Conservation (phyloP, 768 basidiomycete genomes). For the Tubosaeta sp. region DNA sequence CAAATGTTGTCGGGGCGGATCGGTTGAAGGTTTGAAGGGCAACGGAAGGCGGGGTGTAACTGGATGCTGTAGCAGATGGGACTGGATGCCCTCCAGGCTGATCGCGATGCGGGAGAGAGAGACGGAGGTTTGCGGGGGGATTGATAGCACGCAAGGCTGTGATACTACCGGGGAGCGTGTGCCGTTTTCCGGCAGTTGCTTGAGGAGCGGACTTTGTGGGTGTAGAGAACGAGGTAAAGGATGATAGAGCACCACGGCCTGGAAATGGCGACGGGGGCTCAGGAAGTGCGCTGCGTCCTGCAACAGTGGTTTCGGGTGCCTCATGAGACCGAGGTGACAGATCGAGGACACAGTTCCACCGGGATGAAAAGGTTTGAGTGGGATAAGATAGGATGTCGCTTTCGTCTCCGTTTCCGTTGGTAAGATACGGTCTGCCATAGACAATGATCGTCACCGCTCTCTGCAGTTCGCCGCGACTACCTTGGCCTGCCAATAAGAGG, state of each 20-base stretch:
- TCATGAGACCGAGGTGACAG: slow-evolving; percentile 41
- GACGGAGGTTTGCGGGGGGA: slow-evolving; percentile 13
- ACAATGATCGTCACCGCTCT: slow-evolving; percentile 79
- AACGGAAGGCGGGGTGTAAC: slow-evolving; percentile 34
- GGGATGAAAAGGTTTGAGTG: slow-evolving; percentile 71
- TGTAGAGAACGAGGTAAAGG: slow-evolving; percentile 25
- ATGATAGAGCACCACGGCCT: slow-evolving; percentile 25
- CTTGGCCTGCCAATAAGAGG: slow-evolving; percentile 29
- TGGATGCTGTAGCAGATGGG: slow-evolving; percentile 2
- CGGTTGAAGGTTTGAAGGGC: slow-evolving; percentile 31
- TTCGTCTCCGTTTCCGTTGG: slow-evolving; percentile 18
- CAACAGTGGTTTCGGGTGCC: slow-evolving; percentile 13
- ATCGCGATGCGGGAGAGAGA: slow-evolving; percentile 29
- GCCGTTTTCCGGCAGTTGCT: slow-evolving; percentile 54
- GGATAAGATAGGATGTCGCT: slow-evolving; percentile 43
- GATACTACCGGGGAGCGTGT: slow-evolving; percentile 42
- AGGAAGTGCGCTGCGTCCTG: slow-evolving; percentile 47
- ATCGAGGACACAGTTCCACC: slow-evolving; percentile 90
- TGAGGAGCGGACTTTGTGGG: slow-evolving; percentile 21
- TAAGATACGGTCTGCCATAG: slow-evolving; percentile 62
- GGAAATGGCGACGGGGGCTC: slow-evolving; percentile 84
- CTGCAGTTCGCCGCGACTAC: slow-evolving; percentile 48
- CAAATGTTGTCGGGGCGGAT: slow-evolving; percentile 29
- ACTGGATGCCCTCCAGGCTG: slow-evolving; percentile 12
- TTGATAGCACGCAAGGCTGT: slow-evolving; percentile 29